Percentiles rank a stretch among this genome's conserved stretches.
Conservation (phyloP, 768 basidiomycete genomes). For the Lactarius hengduanensis region DNA sequence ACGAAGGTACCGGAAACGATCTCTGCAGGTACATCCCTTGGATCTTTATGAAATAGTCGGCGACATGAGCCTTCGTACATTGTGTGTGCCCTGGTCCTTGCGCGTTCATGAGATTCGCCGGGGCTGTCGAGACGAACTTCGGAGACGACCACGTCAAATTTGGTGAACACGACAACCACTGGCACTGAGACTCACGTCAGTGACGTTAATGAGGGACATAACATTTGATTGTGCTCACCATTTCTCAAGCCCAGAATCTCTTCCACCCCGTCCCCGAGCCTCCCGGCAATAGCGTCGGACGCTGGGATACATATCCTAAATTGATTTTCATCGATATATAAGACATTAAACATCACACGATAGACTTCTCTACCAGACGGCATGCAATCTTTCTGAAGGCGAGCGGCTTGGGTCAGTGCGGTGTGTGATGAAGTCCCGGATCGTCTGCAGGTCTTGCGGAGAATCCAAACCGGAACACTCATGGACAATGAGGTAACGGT, state of each 20-base stretch:
- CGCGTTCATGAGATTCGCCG: neutral
- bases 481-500: conserved; percentile 1
- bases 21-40: conserved; percentile 9
- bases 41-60: neutral
- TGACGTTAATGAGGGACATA: neutral
- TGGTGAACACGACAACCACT: conserved; percentile 6
- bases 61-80: conserved; percentile 4
- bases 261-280: neutral
- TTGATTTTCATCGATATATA: neutral
- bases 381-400: conserved; percentile 9
- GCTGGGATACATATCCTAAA: neutral
- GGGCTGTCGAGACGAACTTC: neutral
- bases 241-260: neutral
- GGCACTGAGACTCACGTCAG: neutral
- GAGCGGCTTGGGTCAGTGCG: neutral
- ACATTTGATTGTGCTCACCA: neutral
- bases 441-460: too few relatives aligned
- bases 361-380: conserved; percentile 6
- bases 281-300: neutral
- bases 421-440: neutral
- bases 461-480: too few relatives aligned
- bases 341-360: neutral
- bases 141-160: conserved; percentile 12
- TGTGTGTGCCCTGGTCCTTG: neutral
- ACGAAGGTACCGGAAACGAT: conserved; percentile 9